Conservation (phyloP, 1,139 yeast genomes). For the Suhomyces bokatorum region DNA sequence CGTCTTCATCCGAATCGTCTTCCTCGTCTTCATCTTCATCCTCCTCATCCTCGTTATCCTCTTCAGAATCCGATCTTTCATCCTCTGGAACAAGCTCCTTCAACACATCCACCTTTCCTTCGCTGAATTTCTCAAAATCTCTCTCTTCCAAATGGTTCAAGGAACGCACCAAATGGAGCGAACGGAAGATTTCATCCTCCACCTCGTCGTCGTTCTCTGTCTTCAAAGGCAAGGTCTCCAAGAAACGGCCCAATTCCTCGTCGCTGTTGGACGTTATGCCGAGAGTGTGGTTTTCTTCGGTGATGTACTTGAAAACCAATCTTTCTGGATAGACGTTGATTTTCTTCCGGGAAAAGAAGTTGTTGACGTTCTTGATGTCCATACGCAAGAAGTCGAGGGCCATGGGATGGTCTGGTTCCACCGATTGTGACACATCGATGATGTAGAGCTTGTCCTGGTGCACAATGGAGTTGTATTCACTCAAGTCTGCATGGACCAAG, state of each 20-base stretch:
- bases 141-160: slow-evolving; percentile 78
- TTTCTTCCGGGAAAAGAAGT: slow-evolving; percentile 70
- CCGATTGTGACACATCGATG: slow-evolving; percentile 96
- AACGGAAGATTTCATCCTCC: slow-evolving; percentile 83
- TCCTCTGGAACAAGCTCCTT: slow-evolving; percentile 52
- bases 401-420: slow-evolving; percentile 98
- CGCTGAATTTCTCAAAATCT: slow-evolving; percentile 77
- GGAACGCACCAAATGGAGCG: slow-evolving; percentile 78
- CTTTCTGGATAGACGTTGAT: slow-evolving; percentile 82
- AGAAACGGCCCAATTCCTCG: slow-evolving; percentile 35
- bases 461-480: slow-evolving; percentile 90
- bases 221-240: slow-evolving; percentile 52
- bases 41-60: slow-evolving; percentile 19
- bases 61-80: slow-evolving; percentile 10
- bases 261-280: slow-evolving; percentile 43
- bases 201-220: slow-evolving; percentile 56
- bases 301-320: slow-evolving; percentile 73
- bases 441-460: slow-evolving; percentile 80
- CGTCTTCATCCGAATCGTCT: slow-evolving; percentile 22
- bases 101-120: slow-evolving; percentile 80
- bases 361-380: slow-evolving; percentile 96
- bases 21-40: slow-evolving; percentile 22
- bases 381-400: slow-evolving; percentile 90
- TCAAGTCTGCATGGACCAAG: slow-evolving; percentile 93
- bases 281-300: slow-evolving; percentile 39